Evolutionary conservation across 179 eudicot genomes (phyloP), one percentile per base, ranked within the genome.

Genomic region (Pouteria campechiana): DNA sequence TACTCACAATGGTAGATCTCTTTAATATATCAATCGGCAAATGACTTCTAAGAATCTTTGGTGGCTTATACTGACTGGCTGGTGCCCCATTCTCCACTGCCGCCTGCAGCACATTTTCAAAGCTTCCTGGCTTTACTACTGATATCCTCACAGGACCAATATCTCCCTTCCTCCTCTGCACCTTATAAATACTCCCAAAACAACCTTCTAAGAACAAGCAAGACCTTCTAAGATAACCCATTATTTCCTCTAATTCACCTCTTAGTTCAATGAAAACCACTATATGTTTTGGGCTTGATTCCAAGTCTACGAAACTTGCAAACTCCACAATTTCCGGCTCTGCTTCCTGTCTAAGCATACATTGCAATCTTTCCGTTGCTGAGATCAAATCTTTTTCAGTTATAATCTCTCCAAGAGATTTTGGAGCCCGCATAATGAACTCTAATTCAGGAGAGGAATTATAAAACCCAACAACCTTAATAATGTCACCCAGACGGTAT

Each of bases 401-500:
- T 35, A 67, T 12, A 56, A 63, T 32, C 59, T 72, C 73, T 37
- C 13, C 41, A 30, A 55, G 12, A 52, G 41, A 22, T 51, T 67
- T 72, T 41, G 73, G 78, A 50, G 78, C 78, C 46, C 78, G 54
- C 58, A 54, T 72, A 24, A 63, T 55, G 55, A 63, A 59, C 51
- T 63, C 61, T 27, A 72, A 38, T 49, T 58, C 41, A 1, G 67
- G 78, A 9, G 73, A 67, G 17, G 73, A 58, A 29, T 71, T 48
- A 27, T 63, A 41, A 35, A 72, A 72, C 3, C 78, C 73, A 17
- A 72, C 70, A 13, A 72, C 65, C 44, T 49, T 59, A 29, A 72
- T 54, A 16, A 67, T 32, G 55, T 67, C 73, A 40, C 77, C 77
- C 50, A 72, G 30, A 27, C 63, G 64, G 35, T 62, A 66, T 6